Base-by-base conservation (phyloP, 441 rosid genomes). In the Syzygium malaccense region DNA sequence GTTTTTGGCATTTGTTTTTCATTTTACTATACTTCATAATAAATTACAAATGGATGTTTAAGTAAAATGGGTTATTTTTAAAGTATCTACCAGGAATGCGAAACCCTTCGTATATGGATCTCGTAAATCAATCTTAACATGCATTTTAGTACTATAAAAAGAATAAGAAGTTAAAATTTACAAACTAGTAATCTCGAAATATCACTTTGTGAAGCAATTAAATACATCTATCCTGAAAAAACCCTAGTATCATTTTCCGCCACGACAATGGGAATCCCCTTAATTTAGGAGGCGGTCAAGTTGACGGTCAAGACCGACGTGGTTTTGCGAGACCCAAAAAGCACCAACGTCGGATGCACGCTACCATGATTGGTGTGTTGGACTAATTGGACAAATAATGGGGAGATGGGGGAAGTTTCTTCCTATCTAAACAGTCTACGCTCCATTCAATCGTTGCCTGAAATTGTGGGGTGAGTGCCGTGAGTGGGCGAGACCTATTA, bases 401-500 rank as follows among this genome's bases (percentile, higher is more conserved):
- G 86, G 83, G 66, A 51, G 51, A 75, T 41, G 51, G 54, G 86
- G 85, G 91, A 88, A 90, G 49, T 85, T 87, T 88, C 89, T 68
- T 41, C 32, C 54, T 15, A 51, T 51, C 18, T 58, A 32, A 32
- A 66, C 64, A 87, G 54, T 86, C 90, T 85, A 88, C 90, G 87
- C 89, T 86, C 88, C 91, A 66, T 89, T 62, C 85, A 32, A 75
- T 88, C 71, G 91, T 91, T 91, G 92, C 94, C 94, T 92, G 91
- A 93, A 93, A 95, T 95, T 94, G 86, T 56, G 89, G 89, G 91
- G 79, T 12, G 79, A 68, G 79, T 33, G 48, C 88, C 89, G 86
- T 94, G 48, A 45, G 93, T 91, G 91, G 90, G 97, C 25, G 17
- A 75, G 94, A 93, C 98, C 95, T 92, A 86, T 91, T 88, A 15